Conservation (phyloP, 805 yeast species). For the Clavispora santaluciae region DNA sequence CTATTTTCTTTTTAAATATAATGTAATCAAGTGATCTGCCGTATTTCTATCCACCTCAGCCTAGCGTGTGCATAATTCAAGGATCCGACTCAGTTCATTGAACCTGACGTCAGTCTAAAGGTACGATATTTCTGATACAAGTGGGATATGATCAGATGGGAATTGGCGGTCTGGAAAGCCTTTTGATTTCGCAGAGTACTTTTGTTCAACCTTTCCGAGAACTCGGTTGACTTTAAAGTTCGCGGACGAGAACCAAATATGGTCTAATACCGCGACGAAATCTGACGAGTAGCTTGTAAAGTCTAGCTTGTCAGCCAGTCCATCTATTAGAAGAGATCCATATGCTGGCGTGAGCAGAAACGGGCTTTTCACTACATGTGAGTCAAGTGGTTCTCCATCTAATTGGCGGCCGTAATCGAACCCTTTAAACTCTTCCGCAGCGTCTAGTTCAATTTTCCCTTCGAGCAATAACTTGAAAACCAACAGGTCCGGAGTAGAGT, state of each 20-base stretch:
- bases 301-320: conserved; percentile 8
- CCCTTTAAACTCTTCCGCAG: conserved; percentile 10
- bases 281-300: conserved; percentile 41
- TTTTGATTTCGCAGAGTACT: conserved; percentile 21
- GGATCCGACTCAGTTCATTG: too few relatives aligned
- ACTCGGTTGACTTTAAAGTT: conserved; percentile 39
- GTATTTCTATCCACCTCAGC: too few relatives aligned
- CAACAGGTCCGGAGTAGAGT: conserved; percentile 46
- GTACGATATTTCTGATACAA: conserved; percentile 22
- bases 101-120: too few relatives aligned
- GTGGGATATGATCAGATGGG: conserved; percentile 53
- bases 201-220: conserved; percentile 46
- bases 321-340: conserved; percentile 12
- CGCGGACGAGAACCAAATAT: conserved; percentile 47
- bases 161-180: conserved; percentile 55
- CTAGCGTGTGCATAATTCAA: too few relatives aligned
- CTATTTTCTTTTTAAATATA: too few relatives aligned
- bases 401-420: conserved; percentile 14
- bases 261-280: conserved; percentile 51
- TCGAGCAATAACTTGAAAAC: conserved; percentile 43
- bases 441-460: conserved; percentile 10
- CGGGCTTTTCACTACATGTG: conserved; percentile 12
- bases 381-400: conserved; percentile 10
- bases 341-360: conserved; percentile 15
- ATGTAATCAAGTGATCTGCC: too few relatives aligned